These are phyloP conservation scores for Saccharomyces hybrid DNA, from an alignment of 1,139 yeast genomes.

Conservation along the genomic window DNA sequence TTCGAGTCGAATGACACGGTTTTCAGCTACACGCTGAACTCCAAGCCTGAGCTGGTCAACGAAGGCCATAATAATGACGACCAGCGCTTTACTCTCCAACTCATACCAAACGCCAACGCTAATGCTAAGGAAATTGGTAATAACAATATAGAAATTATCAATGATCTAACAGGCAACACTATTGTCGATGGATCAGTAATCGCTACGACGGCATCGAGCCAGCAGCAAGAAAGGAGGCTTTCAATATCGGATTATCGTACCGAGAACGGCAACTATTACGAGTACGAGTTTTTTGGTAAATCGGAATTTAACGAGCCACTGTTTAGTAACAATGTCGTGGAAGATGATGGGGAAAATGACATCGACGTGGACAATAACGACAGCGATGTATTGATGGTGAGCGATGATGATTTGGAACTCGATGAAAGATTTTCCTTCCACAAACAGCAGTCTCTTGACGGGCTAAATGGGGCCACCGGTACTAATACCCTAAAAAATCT, in stretches of 20 bases:
- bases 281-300: conserved; percentile 4
- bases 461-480: not conserved
- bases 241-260: conserved; percentile 3
- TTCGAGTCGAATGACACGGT: conserved; percentile 8
- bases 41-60: not conserved
- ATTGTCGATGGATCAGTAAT: not conserved
- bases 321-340: not conserved
- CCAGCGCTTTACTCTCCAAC: not conserved
- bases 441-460: not conserved
- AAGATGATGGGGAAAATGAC: not conserved
- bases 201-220: not conserved
- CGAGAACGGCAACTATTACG: conserved; percentile 6
- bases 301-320: not conserved
- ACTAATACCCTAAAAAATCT: not conserved
- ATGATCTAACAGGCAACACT: conserved; percentile 15
- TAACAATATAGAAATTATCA: conserved; percentile 1
- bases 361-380: not conserved
- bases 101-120: conserved; percentile 1
- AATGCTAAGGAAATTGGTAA: not conserved
- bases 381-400: not conserved
- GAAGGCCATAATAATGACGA: not conserved
- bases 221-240: not conserved
- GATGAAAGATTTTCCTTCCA: not conserved
- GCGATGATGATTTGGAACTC: not conserved
- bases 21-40: not conserved